phyloP scores from a whole-genome alignment of 768 basidiomycete genomes.

The Macrolepiota albuminosa region DNA sequence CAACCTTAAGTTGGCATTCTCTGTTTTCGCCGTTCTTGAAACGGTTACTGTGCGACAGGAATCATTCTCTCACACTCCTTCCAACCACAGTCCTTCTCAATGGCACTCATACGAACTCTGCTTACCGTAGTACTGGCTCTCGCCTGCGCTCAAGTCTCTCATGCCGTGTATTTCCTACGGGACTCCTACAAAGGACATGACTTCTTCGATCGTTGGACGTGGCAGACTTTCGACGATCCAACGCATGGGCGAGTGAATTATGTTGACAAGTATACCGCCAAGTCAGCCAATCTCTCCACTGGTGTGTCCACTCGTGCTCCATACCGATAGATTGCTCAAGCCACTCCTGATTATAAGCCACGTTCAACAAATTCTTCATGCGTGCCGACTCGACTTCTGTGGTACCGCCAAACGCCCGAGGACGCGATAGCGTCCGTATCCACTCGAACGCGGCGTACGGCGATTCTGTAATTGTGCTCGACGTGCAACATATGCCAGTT shows the following conservation, averaged over 20 bases:
- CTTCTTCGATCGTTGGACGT: constrained; percentile 45
- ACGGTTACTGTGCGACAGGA: not conserved
- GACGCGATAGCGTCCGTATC: constrained; percentile 57
- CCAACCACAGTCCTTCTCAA: constrained; percentile 1
- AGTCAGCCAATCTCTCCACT: constrained; percentile 38
- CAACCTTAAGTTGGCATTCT: not conserved
- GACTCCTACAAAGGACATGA: constrained; percentile 12
- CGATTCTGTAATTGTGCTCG: constrained; percentile 46
- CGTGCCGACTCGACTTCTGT: constrained; percentile 41
- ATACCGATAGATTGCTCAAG: not conserved
- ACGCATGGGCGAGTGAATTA: constrained; percentile 66
- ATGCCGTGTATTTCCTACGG: constrained; percentile 6
- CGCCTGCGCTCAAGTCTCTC: not conserved
- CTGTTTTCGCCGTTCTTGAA: not conserved
- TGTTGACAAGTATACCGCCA: constrained; percentile 38
- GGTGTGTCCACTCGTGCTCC: constrained; percentile 26
- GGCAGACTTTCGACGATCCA: constrained; percentile 51
- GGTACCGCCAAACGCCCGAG: constrained; percentile 33
- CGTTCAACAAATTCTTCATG: constrained; percentile 48
- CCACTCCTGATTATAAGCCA: constrained; percentile 21
- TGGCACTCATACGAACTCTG: not conserved
- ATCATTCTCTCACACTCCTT: constrained; percentile 1
- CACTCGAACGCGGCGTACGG: constrained; percentile 37
- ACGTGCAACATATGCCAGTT: constrained; percentile 55
- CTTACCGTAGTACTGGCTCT: constrained; percentile 3